Percentiles rank a stretch among this genome's conserved stretches.
phyloP scores from a whole-genome alignment of 352 stramenopile species.

The Phytophthora europaea region DNA sequence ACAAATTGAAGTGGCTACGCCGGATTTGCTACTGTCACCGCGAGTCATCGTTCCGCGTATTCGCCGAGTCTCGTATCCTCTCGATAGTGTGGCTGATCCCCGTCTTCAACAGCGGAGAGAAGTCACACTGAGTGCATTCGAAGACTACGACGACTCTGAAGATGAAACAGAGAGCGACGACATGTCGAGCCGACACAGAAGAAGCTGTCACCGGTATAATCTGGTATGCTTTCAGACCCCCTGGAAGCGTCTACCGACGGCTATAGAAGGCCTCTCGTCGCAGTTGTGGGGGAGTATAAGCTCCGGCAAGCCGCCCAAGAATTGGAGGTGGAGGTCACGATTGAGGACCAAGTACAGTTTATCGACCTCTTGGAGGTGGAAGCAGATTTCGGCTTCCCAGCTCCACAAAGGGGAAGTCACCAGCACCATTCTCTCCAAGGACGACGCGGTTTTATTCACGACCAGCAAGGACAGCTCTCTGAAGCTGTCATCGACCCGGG shows the following conservation, averaged over 20 bases:
- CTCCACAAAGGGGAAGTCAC: constrained; percentile 77
- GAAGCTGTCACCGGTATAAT: constrained; percentile 32
- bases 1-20: constrained; percentile 58
- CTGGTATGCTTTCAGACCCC: constrained; percentile 59
- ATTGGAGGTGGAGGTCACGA: constrained; percentile 65
- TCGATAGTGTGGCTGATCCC: constrained; percentile 15
- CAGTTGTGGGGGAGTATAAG: constrained; percentile 48
- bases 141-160: constrained; percentile 49
- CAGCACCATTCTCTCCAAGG: constrained; percentile 63
- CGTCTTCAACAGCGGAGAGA: constrained; percentile 30
- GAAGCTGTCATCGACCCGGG: constrained; percentile 53
- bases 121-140: constrained; percentile 40
- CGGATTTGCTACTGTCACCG: constrained; percentile 60
- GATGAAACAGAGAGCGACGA: constrained; percentile 33
- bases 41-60: constrained; percentile 34
- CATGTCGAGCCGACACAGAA: background rate
- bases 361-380: constrained; percentile 59
- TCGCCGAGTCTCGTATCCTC: constrained; percentile 28
- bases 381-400: constrained; percentile 42
- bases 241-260: constrained; percentile 45
- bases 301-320: constrained; percentile 51
- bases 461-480: constrained; percentile 78
- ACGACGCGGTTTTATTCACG: constrained; percentile 62
- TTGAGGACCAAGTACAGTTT: constrained; percentile 46
- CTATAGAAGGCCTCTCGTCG: constrained; percentile 43